Conservation (phyloP, 805 yeast genomes). For the Blastobotrys muscicola region DNA sequence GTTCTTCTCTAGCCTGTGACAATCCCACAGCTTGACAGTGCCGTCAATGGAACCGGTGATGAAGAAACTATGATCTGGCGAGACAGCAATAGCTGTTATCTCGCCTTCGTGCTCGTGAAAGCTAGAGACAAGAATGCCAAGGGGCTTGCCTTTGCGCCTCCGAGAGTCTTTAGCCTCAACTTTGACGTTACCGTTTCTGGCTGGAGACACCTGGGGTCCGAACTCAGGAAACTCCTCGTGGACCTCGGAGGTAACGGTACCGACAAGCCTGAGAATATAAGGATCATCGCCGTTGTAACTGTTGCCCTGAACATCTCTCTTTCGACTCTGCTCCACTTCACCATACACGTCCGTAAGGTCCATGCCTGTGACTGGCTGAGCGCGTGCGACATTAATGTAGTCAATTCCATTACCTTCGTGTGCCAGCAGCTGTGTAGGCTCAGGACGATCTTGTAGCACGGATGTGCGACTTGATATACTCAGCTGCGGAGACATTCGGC, state of each 20-base stretch:
- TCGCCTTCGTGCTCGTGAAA: conserved; percentile 53
- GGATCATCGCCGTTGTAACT: conserved; percentile 65
- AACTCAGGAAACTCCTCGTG: conserved; percentile 54
- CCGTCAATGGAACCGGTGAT: conserved; percentile 77
- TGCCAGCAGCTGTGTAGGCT: too few relatives aligned
- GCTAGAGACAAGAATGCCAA: conserved; percentile 51
- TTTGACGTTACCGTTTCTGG: background rate
- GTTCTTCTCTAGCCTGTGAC: conserved; percentile 51
- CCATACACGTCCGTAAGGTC: background rate
- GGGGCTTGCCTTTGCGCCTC: conserved; percentile 28
- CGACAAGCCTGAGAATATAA: conserved; percentile 48
- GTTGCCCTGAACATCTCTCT: background rate
- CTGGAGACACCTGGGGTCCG: conserved; percentile 34
- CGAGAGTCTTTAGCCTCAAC: background rate
- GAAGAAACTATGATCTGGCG: conserved; percentile 57
- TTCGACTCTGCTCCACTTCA: background rate
- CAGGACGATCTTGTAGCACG: too few relatives aligned
- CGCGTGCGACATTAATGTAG: background rate
- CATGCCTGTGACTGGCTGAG: background rate
- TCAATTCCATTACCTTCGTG: too few relatives aligned
- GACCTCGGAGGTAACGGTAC: conserved; percentile 42
- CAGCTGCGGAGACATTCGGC: too few relatives aligned
- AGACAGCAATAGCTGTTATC: conserved; percentile 47
- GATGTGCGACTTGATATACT: too few relatives aligned
- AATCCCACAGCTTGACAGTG: conserved; percentile 68